Evolutionary conservation across 176 grass and related monocot species (phyloP), one percentile per base, ranked within the genome.

Genomic region (Thalia dealbata): DNA sequence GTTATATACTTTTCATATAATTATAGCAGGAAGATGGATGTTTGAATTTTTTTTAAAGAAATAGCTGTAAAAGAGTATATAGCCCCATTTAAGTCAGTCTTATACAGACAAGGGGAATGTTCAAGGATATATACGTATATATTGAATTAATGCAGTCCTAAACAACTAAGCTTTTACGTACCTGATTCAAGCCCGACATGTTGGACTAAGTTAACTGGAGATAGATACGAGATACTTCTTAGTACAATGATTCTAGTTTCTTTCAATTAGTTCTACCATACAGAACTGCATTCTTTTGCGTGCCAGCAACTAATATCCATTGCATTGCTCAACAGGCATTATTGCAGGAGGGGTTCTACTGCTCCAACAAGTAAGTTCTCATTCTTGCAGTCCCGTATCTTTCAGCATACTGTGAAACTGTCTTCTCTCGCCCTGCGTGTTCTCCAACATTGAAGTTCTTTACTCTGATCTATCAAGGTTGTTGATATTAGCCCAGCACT

Each of bases 261-360:
- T 50, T 48, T 42, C 12, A 0, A 8, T 62, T 21, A 45, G 54
- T 72, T 19, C 30, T 61, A 29, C 25, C 27, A 25, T 70, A 48
- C 70, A 43, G 9, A 48, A 67, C 44, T n/a, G 62, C 70, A 50
- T 74, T 11, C 27, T 76, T 74, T 76, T 89, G 45, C 44, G 61
- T 61, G 26, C 48, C 19, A 82, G n/a, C 70, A 61, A 45, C 9
- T 43, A 67, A 56, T 14, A 77, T 82, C 45, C 54, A 9, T 63
- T 88, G 3, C 35, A 58, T 82, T 67, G 9, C 63, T 87, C 19
- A 84, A 23, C 87, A 97, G 93, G 66, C 71, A 97, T 65, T 97
- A 38, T 73, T 97, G 95, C 74, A 92, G 79, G 70, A 29, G 88
- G 79, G 95, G 95, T 70, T 97, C 95, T 56, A 88, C 67, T 14